A percentile compares a stretch with the other conserved stretches of the same genome.
phyloP scores from a whole-genome alignment of 148 eudicot genomes.

The Fagopyrum homotropicum region DNA sequence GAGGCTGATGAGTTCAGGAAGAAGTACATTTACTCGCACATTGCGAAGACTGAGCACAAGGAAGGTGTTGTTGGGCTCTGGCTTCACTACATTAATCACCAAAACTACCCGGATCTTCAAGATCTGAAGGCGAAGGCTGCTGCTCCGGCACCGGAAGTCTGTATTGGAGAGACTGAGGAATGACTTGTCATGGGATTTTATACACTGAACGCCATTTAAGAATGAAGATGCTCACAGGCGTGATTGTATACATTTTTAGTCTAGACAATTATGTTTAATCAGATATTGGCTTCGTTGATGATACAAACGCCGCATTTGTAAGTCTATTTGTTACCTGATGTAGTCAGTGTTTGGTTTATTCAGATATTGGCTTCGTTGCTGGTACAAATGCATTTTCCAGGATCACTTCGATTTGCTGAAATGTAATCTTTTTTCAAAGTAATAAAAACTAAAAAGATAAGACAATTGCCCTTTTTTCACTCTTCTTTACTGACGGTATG shows the following conservation, averaged over 20 bases:
- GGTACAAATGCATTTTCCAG: neutral
- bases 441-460: too few species aligned
- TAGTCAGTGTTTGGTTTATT: too few species aligned
- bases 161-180: neutral
- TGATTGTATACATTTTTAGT: neutral
- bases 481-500: too few species aligned
- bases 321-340: too few species aligned
- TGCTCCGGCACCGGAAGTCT: neutral
- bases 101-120: slow-evolving; percentile 63
- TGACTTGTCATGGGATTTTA: neutral
- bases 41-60: slow-evolving; percentile 72
- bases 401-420: too few species aligned
- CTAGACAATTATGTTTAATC: neutral
- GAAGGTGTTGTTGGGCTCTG: slow-evolving; percentile 78
- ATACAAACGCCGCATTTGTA: too few species aligned
- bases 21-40: slow-evolving; percentile 71
- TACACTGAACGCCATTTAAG: neutral
- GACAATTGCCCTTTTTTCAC: too few species aligned
- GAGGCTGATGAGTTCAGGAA: slow-evolving; percentile 83
- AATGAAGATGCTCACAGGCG: neutral
- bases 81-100: slow-evolving; percentile 79
- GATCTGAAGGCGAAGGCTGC: neutral
- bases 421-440: too few species aligned
- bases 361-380: neutral
- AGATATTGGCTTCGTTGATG: neutral